A percentile compares a stretch with the other conserved stretches of the same genome.
Evolutionary conservation across 371 early-diverging fungal genomes (phyloP).

Genomic region (Actinomucor elegans): DNA sequence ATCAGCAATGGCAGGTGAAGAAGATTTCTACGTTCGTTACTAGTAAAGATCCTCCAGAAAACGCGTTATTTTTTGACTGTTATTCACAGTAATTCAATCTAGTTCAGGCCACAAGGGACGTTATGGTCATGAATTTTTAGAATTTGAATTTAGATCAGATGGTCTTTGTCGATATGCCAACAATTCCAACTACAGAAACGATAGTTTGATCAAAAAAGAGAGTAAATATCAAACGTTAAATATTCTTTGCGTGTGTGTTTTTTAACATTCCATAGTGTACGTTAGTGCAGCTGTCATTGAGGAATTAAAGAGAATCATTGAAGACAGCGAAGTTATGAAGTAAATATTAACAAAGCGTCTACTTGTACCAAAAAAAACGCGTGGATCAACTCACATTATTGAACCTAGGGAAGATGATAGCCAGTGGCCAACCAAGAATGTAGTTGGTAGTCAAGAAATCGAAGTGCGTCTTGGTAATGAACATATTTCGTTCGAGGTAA

Average conservation of each 20-base stretch:
- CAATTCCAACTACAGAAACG: slow-evolving; percentile 97
- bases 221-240: slow-evolving; percentile 43
- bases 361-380: neutral
- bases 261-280: slow-evolving; percentile 53
- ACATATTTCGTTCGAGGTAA: slow-evolving; percentile 93
- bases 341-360: slow-evolving; percentile 39
- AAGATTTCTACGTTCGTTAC: slow-evolving; percentile 84
- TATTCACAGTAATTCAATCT: neutral
- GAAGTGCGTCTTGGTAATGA: slow-evolving; percentile 90
- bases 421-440: slow-evolving; percentile 91
- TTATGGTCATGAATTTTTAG: slow-evolving; percentile 98
- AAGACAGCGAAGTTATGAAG: slow-evolving; percentile 90
- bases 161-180: slow-evolving; percentile 95
- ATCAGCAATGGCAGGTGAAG: slow-evolving; percentile 52
- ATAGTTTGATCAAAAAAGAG: slow-evolving; percentile 93
- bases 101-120: slow-evolving; percentile 93
- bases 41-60: slow-evolving; percentile 55
- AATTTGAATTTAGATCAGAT: slow-evolving; percentile 91
- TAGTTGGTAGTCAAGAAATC: slow-evolving; percentile 91
- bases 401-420: slow-evolving; percentile 84
- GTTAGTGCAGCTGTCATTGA: slow-evolving; percentile 78
- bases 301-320: slow-evolving; percentile 87
- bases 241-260: neutral
- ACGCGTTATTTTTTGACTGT: neutral
- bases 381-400: neutral